Conservation (phyloP, 169 alveolate genomes). For the Plasmodium relictum region DNA sequence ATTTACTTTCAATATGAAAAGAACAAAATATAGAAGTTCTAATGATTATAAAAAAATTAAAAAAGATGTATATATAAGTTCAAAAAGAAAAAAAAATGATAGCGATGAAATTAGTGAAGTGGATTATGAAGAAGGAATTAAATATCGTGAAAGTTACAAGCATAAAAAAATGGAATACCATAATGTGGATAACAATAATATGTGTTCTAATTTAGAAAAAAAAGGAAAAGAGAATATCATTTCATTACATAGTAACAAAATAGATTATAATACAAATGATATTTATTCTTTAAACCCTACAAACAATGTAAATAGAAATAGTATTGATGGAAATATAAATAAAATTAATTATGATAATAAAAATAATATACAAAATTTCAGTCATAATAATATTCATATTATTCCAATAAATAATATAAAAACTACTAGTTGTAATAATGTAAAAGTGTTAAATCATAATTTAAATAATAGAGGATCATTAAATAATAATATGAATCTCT, state of each 20-base stretch:
- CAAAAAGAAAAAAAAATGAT: slow-evolving; percentile 32
- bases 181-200: not conserved
- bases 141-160: not conserved
- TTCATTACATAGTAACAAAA: not conserved
- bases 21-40: slow-evolving; percentile 12
- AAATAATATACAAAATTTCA: not conserved
- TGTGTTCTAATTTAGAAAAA: not conserved
- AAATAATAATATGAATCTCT: not conserved
- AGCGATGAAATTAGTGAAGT: not conserved
- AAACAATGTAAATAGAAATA: not conserved
- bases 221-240: not conserved
- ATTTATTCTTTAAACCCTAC: not conserved
- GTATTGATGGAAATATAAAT: not conserved
- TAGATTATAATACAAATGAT: too few relatives aligned
- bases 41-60: slow-evolving; percentile 22
- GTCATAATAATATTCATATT: too few relatives aligned
- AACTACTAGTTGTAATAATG: not conserved
- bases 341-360: not conserved
- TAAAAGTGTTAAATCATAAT: not conserved
- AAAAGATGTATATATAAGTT: not conserved
- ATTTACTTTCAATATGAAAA: slow-evolving; percentile 13
- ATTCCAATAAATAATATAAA: too few relatives aligned
- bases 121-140: not conserved
- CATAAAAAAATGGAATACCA: not conserved
- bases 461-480: not conserved